Evolutionary conservation across 257 asterid species (phyloP).

Genomic region (Solanum sparsipilum): DNA sequence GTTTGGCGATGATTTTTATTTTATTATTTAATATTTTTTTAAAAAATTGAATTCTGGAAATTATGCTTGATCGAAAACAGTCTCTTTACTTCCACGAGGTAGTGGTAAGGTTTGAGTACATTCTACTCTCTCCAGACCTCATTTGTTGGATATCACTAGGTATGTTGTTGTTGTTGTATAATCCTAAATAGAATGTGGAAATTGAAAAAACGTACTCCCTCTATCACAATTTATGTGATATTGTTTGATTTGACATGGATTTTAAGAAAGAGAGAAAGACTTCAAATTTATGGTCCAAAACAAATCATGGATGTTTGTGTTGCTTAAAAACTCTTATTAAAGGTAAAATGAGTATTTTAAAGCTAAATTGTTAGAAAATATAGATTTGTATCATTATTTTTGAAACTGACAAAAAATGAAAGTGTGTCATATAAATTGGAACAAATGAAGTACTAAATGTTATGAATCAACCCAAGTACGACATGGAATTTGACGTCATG

Average conservation of each 20-base stretch:
- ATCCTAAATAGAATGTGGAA: not conserved
- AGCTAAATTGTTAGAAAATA: not conserved
- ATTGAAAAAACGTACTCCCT: not conserved
- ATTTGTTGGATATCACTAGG: not conserved
- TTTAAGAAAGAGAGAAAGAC: not conserved
- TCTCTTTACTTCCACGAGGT: not conserved
- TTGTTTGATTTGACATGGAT: not conserved
- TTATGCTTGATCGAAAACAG: not conserved
- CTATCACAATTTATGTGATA: not conserved
- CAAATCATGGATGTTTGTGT: too few species aligned
- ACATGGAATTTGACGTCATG: not conserved
- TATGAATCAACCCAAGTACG: not conserved
- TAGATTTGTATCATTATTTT: too few species aligned
- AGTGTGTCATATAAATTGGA: too few species aligned
- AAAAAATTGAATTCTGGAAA: not conserved
- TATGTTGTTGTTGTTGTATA: not conserved
- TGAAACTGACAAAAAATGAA: too few species aligned
- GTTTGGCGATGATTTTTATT: not conserved
- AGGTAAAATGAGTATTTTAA: not conserved
- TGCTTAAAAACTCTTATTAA: not conserved
- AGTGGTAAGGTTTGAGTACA: not conserved
- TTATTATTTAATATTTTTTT: too few species aligned
- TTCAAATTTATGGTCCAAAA: not conserved
- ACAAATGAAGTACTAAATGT: not conserved
- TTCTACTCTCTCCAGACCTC: not conserved